These are phyloP conservation scores for Arthrobotrys sphaeroides DNA, from an alignment of 2,329 filamentous ascomycete species.

Conservation along the genomic window DNA sequence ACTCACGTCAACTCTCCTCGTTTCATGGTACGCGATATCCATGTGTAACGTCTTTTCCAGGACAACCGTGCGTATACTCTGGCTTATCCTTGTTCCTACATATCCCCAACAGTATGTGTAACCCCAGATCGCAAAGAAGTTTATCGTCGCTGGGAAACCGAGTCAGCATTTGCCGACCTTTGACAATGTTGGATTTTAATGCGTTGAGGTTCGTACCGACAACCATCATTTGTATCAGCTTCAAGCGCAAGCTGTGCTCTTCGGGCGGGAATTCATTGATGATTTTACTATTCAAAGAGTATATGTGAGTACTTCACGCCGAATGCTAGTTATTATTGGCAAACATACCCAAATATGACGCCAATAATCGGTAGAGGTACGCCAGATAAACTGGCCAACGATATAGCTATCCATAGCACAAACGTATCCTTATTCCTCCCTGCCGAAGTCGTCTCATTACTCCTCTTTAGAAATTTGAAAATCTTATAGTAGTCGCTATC, in stretches of 20 bases:
- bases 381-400: conserved; percentile 58
- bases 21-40: conserved; percentile 67
- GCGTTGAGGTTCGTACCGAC: conserved; percentile 56
- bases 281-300: conserved; percentile 59
- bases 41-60: conserved; percentile 65
- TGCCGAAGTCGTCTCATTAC: conserved; percentile 1
- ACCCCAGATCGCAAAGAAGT: conserved; percentile 65
- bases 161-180: conserved; percentile 33
- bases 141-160: conserved; percentile 59
- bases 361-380: conserved; percentile 62
- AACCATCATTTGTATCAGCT: conserved; percentile 63
- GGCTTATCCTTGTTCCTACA: conserved; percentile 65
- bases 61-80: conserved; percentile 64
- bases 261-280: conserved; percentile 66
- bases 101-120: conserved; percentile 66
- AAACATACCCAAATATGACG: conserved; percentile 62
- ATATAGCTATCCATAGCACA: conserved; percentile 43
- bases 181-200: conserved; percentile 46
- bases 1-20: conserved; percentile 65
- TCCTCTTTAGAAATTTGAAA: conserved; percentile 32
- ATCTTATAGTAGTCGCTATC: conserved; percentile 48
- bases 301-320: background rate
- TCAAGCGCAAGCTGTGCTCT: conserved; percentile 62
- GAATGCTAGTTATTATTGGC: background rate
- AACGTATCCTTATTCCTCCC: conserved; percentile 33